A percentile compares a stretch with the other conserved stretches of the same genome.
Conservation (phyloP, 1,139 yeast genomes). For the Zygoascus meyerae region DNA sequence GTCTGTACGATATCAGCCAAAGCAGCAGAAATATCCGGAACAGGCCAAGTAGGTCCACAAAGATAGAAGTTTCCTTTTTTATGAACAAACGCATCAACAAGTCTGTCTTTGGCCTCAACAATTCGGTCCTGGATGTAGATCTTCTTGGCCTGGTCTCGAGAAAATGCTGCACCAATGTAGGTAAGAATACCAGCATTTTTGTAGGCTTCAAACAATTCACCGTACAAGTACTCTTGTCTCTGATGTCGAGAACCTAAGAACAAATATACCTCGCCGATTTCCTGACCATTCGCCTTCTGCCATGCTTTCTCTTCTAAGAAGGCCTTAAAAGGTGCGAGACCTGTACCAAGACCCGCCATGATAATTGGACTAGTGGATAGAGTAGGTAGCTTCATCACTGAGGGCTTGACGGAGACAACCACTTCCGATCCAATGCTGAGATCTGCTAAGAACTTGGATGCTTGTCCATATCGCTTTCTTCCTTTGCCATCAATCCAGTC, state of each 20-base stretch:
- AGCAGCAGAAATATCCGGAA: constrained; percentile 91
- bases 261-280: constrained; percentile 83
- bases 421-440: constrained; percentile 75
- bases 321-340: constrained; percentile 97
- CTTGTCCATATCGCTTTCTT: constrained; percentile 85
- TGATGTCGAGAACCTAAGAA: constrained; percentile 94
- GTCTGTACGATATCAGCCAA: constrained; percentile 70
- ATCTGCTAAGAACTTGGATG: constrained; percentile 84
- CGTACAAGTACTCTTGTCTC: constrained; percentile 91
- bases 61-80: constrained; percentile 87
- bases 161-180: constrained; percentile 96
- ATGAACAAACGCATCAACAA: constrained; percentile 72
- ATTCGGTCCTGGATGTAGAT: constrained; percentile 93
- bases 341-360: constrained; percentile 98
- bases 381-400: constrained; percentile 94
- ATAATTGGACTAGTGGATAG: constrained; percentile 82
- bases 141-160: constrained; percentile 94
- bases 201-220: constrained; percentile 97
- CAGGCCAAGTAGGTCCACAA: constrained; percentile 99
- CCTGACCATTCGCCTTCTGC: constrained; percentile 84
- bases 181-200: constrained; percentile 88
- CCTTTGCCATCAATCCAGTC: constrained; percentile 92
- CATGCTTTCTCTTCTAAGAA: constrained; percentile 92
- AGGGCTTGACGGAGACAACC: constrained; percentile 92
- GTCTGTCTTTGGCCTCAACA: constrained; percentile 63